These are phyloP conservation scores for Ustilago trichophora DNA, from an alignment of 1,284 basidiomycete genomes.

Conservation along the genomic window DNA sequence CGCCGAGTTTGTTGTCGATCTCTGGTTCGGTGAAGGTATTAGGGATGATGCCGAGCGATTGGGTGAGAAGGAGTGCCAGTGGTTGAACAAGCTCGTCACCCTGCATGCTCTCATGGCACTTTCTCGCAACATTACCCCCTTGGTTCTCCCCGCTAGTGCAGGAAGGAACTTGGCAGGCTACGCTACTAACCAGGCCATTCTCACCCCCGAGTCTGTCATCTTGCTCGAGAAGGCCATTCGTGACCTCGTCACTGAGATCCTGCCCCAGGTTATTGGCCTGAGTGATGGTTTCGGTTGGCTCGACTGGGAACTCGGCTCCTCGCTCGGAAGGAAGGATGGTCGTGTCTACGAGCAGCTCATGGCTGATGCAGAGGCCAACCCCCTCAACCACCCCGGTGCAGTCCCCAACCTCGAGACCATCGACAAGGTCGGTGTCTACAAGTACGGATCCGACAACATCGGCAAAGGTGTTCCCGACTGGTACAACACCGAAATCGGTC, in stretches of 20 bases:
- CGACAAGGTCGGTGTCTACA: slow-evolving; percentile 49
- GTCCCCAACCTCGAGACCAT: slow-evolving; percentile 20
- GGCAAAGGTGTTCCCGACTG: slow-evolving; percentile 57
- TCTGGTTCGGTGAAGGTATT: slow-evolving; percentile 60
- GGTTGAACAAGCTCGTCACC: slow-evolving; percentile 54
- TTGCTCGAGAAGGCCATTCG: slow-evolving; percentile 73
- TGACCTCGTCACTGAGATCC: slow-evolving; percentile 70
- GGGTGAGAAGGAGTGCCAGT: slow-evolving; percentile 34
- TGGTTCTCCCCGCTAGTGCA: slow-evolving; percentile 74
- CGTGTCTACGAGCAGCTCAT: slow-evolving; percentile 77
- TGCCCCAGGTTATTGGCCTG: slow-evolving; percentile 77
- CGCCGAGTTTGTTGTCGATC: slow-evolving; percentile 58
- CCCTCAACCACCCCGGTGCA: slow-evolving; percentile 71
- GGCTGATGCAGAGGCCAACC: slow-evolving; percentile 74
- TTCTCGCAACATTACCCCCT: slow-evolving; percentile 55
- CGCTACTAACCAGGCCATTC: slow-evolving; percentile 70
- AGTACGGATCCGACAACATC: slow-evolving; percentile 40
- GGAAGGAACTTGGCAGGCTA: slow-evolving; percentile 72
- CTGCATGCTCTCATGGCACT: slow-evolving; percentile 53
- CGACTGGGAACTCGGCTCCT: slow-evolving; percentile 77
- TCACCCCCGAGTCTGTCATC: slow-evolving; percentile 69
- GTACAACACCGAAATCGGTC: slow-evolving; percentile 50
- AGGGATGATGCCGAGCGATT: slow-evolving; percentile 34
- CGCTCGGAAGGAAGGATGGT: slow-evolving; percentile 74
- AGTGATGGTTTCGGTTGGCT: slow-evolving; percentile 79